Evolutionary conservation across 495 filamentous ascomycete genomes (phyloP), one percentile per base, ranked within the genome.

Genomic region (Talaromyces proteolyticus): DNA sequence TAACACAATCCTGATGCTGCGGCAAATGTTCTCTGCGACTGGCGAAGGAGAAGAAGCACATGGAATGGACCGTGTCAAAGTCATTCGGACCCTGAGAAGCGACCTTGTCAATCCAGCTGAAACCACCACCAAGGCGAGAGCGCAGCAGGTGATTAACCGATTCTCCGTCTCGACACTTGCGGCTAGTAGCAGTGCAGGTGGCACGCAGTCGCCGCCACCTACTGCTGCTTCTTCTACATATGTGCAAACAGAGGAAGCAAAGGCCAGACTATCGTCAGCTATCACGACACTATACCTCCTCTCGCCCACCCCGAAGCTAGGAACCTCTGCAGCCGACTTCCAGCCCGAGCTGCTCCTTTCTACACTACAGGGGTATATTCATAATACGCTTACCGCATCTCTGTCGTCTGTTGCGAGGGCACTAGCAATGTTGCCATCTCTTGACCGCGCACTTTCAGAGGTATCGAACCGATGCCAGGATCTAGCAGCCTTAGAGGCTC

Each of bases 381-480:
- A 88, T 46, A 80, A 77, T 2, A 78, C 88, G 1, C 76, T 95
- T 22, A 84, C 87, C 16, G 85, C 84, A 19, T 87, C 86, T 25
- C 74, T 90, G 5, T 81, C 87, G 20, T 75, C 81, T 2, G 67
- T 97, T 5, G 65, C 86, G 4, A 70, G 89, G 21, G 81, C 86
- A 0, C 74, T 97, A n/a, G 78, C 82, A 10, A 87, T 85, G 29
- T 72, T 96, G 12, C 89, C 93, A 2, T 86, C 78, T 0, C 76
- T 98, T 37, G 90, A 96, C 39, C 78, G 89, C 23, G 84, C 89
- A 2, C 77, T 98, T 5, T 69, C 79, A 21, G 93, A 97, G 59
- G 78, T 96, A 14, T 86, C 87, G 7, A 81, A 83, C 5, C 76
- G 89, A 41, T 96, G 94, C 59, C 89, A 95, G 67, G 94, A 93